Percentiles rank a stretch among this genome's conserved stretches.
Evolutionary conservation across 768 basidiomycete species (phyloP).

Genomic region (Sarcodon sp.): DNA sequence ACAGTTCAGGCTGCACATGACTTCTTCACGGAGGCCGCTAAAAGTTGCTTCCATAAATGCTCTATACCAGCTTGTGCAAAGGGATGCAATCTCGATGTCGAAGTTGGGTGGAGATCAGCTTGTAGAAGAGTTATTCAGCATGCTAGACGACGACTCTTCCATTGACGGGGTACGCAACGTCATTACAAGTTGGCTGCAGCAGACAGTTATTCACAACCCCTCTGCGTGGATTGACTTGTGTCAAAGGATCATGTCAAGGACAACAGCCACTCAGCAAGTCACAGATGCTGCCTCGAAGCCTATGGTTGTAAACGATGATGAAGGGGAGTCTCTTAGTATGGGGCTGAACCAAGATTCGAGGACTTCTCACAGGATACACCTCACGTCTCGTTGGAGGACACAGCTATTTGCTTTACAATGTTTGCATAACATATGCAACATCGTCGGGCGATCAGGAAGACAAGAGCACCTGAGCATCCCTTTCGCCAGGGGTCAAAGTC

Average conservation of each 20-base stretch:
- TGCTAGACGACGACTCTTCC: slow-evolving; percentile 90
- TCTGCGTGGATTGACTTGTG: slow-evolving; percentile 98
- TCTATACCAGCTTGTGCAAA: slow-evolving; percentile 92
- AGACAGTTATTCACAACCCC: slow-evolving; percentile 87
- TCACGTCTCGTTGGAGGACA: slow-evolving; percentile 87
- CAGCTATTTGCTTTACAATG: slow-evolving; percentile 92
- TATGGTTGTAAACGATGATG: slow-evolving; percentile 66
- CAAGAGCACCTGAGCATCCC: slow-evolving; percentile 76
- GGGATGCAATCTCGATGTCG: slow-evolving; percentile 85
- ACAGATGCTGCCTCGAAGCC: slow-evolving; percentile 44
- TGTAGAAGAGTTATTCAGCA: slow-evolving; percentile 88
- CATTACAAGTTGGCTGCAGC: slow-evolving; percentile 88
- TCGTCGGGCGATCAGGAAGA: slow-evolving; percentile 59
- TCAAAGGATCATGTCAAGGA: slow-evolving; percentile 92
- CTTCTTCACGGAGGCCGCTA: slow-evolving; percentile 70
- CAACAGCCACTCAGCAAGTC: slow-evolving; percentile 72
- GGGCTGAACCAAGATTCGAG: slow-evolving; percentile 32
- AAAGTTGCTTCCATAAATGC: slow-evolving; percentile 94
- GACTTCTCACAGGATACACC: slow-evolving; percentile 23
- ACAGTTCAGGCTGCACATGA: slow-evolving; percentile 67
- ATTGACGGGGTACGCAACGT: slow-evolving; percentile 91
- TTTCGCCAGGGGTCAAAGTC: slow-evolving; percentile 48
- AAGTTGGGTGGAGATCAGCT: slow-evolving; percentile 88
- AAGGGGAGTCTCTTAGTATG: slow-evolving; percentile 81
- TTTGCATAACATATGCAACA: slow-evolving; percentile 75